A percentile compares a stretch with the other conserved stretches of the same genome.
Conservation (phyloP, 2,329 filamentous ascomycete genomes). For the Trematosphaeria pertusa region DNA sequence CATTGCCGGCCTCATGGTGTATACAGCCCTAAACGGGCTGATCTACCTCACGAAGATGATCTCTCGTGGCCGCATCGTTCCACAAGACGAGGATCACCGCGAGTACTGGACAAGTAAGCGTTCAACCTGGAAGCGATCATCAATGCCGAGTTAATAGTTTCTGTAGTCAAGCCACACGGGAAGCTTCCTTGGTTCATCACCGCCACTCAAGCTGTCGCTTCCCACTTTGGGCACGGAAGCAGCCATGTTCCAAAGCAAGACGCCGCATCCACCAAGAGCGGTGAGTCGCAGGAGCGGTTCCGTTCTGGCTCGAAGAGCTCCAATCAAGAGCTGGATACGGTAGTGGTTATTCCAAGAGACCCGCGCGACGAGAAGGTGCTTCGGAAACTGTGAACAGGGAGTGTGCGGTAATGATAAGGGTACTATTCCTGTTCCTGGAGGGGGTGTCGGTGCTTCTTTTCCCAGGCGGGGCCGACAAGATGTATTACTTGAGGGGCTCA, state of each 20-base stretch:
- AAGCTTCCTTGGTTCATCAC: slow-evolving; percentile 44
- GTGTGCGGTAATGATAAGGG: background rate
- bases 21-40: slow-evolving; percentile 74
- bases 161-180: slow-evolving; percentile 40
- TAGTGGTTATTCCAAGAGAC: slow-evolving; percentile 28
- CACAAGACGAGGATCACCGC: slow-evolving; percentile 75
- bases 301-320: slow-evolving; percentile 34
- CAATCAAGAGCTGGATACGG: slow-evolving; percentile 37
- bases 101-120: slow-evolving; percentile 79
- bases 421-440: slow-evolving; percentile 2
- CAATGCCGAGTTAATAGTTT: slow-evolving; percentile 21
- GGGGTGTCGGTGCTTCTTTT: background rate
- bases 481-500: background rate
- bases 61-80: slow-evolving; percentile 73
- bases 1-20: slow-evolving; percentile 79
- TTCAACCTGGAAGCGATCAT: background rate
- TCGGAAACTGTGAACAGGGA: slow-evolving; percentile 19
- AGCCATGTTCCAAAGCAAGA: slow-evolving; percentile 20
- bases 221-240: slow-evolving; percentile 25
- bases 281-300: slow-evolving; percentile 31
- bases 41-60: slow-evolving; percentile 72
- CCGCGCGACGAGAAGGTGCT: slow-evolving; percentile 38
- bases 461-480: background rate
- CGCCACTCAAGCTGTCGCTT: slow-evolving; percentile 30
- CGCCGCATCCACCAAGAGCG: slow-evolving; percentile 32